Conservation (phyloP, 257 asterid genomes). For the Ocimum tenuiflorum region DNA sequence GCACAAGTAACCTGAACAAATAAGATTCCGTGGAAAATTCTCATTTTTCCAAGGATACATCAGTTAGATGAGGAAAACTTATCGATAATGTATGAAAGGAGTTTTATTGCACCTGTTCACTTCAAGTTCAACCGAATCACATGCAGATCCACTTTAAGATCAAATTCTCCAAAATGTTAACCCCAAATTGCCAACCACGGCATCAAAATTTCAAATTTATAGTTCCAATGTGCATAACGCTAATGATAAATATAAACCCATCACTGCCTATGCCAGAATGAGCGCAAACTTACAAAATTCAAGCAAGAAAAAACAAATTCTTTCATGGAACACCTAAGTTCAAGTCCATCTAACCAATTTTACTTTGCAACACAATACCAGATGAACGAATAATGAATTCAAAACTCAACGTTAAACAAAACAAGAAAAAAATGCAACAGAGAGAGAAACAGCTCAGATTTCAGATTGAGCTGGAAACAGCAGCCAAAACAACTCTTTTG, state of each 20-base stretch:
- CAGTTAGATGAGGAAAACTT: conserved; percentile 3
- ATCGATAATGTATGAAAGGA: not conserved
- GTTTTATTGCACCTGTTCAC: not conserved
- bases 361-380: conserved; percentile 5
- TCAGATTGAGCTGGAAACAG: not conserved
- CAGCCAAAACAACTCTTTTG: not conserved
- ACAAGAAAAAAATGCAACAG: not conserved
- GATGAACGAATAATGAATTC: not conserved
- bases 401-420: conserved; percentile 6
- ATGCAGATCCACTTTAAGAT: conserved; percentile 5
- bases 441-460: not conserved
- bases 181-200: conserved; percentile 7
- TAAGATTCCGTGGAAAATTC: not conserved
- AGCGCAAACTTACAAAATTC: conserved; percentile 12
- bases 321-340: not conserved
- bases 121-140: conserved; percentile 2
- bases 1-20: conserved; percentile 12
- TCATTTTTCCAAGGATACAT: not conserved
- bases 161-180: not conserved
- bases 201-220: conserved; percentile 13
- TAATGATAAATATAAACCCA: conserved; percentile 12
- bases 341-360: conserved; percentile 9
- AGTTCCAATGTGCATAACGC: not conserved
- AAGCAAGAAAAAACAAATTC: not conserved
- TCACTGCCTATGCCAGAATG: not conserved